Evolutionary conservation across 2,329 filamentous ascomycete genomes (phyloP), one percentile per base, ranked within the genome.

Genomic region (Apiospora marii): DNA sequence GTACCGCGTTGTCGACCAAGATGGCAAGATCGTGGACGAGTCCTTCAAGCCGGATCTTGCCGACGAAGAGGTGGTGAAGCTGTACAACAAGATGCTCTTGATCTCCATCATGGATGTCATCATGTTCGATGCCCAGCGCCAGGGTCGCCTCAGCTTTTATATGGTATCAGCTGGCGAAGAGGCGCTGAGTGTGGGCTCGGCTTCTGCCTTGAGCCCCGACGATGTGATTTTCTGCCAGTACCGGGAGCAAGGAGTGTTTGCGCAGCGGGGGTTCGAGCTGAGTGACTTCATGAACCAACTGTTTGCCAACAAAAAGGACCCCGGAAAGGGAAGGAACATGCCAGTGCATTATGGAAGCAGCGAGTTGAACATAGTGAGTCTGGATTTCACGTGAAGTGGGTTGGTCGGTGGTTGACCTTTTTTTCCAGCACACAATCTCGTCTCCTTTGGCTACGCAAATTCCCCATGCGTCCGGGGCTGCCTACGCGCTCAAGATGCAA

Each of bases 141-240:
- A 99, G 83, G 95, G 95, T n/a, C 91, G 94, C 27, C 84, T 98
- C 72, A 95, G 92, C 82, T 99, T 99, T 84, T 99, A 99, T 84
- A 98, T 99, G 94, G 96, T 96, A 79, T 96, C 93, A 49, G 94
- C 95, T 0, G 95, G 95, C 72, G 95, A 98, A 85, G 96, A 99
- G 86, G 96, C 96, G 46, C 95, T 98, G 70, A 94, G 94, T 61
- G 92, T 99, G 2, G 96, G 95, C 1, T 95, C 93, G 1, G 94
- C 95, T 0, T 95, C 94, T 34, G 95, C 94, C 16, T 83, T 99
- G 73, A 87, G 90, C n/a, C 90, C 89, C n/a, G 89, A 92, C 70
- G 96, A 99, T 81, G 94, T 98, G 6, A 89, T 98, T 67, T 98
- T 98, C 81, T 94, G 93, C 73, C 96, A 99, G 81, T 99, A 99